Evolutionary conservation across 768 basidiomycete species (phyloP).

Genomic region (Auriscalpium orientale): DNA sequence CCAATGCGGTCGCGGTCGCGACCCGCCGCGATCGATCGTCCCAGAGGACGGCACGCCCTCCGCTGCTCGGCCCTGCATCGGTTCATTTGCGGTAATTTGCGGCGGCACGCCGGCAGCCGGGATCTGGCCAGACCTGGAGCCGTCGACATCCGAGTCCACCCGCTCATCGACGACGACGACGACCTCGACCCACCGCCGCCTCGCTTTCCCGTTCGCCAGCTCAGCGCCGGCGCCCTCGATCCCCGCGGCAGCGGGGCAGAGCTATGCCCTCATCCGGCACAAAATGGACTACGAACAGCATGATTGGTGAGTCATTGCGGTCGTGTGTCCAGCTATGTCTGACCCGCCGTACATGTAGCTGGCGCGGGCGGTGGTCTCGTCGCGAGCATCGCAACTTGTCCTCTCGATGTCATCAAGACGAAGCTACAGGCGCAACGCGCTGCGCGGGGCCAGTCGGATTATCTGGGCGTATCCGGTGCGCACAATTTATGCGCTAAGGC

Average conservation of each 20-base stretch:
- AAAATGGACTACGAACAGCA: constrained; percentile 71
- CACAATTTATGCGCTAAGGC: constrained; percentile 2
- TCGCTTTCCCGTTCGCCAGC: neutral
- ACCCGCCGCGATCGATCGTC: no score
- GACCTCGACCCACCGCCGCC: neutral
- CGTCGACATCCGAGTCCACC: neutral
- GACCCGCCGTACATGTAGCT: constrained; percentile 36
- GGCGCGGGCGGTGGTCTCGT: constrained; percentile 94
- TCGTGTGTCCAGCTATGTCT: constrained; percentile 5
- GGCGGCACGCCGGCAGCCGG: no score
- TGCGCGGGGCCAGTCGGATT: constrained; percentile 59
- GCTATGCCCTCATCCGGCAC: constrained; percentile 53
- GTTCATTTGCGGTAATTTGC: no score
- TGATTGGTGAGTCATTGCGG: constrained; percentile 54
- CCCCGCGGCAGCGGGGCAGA: constrained; percentile 55
- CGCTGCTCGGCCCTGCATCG: no score
- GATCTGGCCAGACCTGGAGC: no score
- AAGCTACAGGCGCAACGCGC: constrained; percentile 90
- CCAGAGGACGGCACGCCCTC: no score
- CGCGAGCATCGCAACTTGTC: constrained; percentile 90
- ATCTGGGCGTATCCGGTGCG: constrained; percentile 28
- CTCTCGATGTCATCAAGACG: constrained; percentile 96
- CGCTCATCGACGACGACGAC: neutral
- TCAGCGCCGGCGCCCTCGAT: neutral
- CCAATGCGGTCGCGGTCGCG: no score